Evolutionary conservation across 306 rosid species (phyloP).

Genomic region (Ochetophila trinervis): DNA sequence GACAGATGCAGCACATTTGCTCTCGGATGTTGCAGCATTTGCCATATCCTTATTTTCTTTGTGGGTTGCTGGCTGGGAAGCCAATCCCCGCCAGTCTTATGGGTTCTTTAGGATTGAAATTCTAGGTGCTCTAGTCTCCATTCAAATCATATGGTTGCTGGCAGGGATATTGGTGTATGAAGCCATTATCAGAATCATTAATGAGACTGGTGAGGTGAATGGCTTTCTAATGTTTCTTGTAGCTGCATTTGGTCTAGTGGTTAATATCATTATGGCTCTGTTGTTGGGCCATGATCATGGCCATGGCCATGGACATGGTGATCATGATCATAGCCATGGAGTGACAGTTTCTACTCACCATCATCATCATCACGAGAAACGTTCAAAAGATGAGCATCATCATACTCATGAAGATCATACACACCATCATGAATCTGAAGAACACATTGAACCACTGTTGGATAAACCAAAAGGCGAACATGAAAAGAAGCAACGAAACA

Average conservation of each 20-base stretch:
- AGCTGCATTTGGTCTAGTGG: conserved; percentile 63
- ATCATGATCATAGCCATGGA: conserved; percentile 43
- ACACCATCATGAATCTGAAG: conserved; percentile 26
- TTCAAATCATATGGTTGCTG: conserved; percentile 74
- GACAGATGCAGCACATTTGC: conserved; percentile 86
- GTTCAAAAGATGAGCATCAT: conserved; percentile 34
- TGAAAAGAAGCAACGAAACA: conserved; percentile 47
- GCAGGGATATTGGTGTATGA: conserved; percentile 71
- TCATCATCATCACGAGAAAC: conserved; percentile 28
- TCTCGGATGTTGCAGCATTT: conserved; percentile 73
- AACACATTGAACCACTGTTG: conserved; percentile 40
- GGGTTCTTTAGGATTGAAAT: conserved; percentile 77
- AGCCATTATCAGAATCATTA: conserved; percentile 58
- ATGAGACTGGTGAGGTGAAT: conserved; percentile 40
- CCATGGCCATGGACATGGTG: conserved; percentile 42
- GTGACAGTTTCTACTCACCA: conserved; percentile 40
- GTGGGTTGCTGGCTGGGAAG: conserved; percentile 88
- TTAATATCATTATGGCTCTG: conserved; percentile 64
- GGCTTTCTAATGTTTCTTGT: conserved; percentile 67
- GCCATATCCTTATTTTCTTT: conserved; percentile 74
- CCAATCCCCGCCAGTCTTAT: conserved; percentile 76
- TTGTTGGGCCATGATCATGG: conserved; percentile 74
- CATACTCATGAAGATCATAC: conserved; percentile 21
- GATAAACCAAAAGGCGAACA: conserved; percentile 29
- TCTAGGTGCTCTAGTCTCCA: conserved; percentile 77